Percentiles rank a stretch among this genome's conserved stretches.
These are phyloP conservation scores for Trichoderma atroviride DNA, from an alignment of 2,329 filamentous ascomycete species.

Conservation along the genomic window DNA sequence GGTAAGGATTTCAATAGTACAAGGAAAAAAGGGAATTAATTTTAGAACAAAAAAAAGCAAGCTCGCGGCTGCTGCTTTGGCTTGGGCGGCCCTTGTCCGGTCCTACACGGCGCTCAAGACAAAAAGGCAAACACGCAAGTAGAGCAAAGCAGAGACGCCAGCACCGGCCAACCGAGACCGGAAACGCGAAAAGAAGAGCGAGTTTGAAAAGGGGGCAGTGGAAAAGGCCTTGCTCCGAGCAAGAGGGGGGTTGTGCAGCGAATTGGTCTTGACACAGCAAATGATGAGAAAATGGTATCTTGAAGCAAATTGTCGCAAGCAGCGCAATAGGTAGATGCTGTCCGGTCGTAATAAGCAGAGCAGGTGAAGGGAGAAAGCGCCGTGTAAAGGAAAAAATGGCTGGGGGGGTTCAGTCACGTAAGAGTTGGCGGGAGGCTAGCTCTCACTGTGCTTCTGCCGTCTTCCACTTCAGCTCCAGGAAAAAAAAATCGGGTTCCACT, in stretches of 20 bases:
- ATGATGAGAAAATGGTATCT: not conserved
- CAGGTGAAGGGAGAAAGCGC: not conserved
- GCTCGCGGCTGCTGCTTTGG: not conserved
- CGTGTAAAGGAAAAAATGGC: conserved; percentile 8
- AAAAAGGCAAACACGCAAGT: not conserved
- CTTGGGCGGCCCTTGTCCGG: conserved; percentile 7
- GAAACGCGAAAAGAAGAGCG: not conserved
- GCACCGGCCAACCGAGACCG: not conserved
- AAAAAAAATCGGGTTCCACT: not conserved
- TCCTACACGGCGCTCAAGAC: conserved; percentile 1
- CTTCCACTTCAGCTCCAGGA: not conserved
- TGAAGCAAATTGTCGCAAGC: not conserved
- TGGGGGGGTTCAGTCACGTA: not conserved
- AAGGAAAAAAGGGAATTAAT: conserved; percentile 15
- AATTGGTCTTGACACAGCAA: not conserved
- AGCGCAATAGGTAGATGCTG: not conserved
- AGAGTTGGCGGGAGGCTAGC: not conserved
- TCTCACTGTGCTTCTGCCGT: not conserved
- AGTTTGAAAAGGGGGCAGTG: not conserved
- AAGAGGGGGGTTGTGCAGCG: not conserved
- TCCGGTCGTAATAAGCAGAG: not conserved
- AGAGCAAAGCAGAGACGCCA: not conserved
- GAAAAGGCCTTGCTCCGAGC: not conserved
- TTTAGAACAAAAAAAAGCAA: not conserved
- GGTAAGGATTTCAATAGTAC: conserved; percentile 18